phyloP scores from a whole-genome alignment of 192 early-diverging fungal species.

The Gamsiella multidivaricata region DNA sequence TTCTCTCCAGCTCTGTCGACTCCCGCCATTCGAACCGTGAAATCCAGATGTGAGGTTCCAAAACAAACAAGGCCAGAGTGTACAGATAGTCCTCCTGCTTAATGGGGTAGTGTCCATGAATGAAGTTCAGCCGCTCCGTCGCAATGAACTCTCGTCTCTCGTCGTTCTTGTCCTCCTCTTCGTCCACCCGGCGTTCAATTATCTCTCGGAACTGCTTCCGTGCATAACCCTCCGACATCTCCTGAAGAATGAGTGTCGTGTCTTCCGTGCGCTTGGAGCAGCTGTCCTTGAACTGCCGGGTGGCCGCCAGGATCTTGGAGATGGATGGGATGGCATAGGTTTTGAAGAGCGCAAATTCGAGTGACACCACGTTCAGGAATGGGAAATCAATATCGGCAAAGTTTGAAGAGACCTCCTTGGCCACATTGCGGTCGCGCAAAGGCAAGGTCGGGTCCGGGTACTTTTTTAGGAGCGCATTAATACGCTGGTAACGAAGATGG shows the following conservation, averaged over 20 bases:
- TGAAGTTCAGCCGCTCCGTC: constrained; percentile 52
- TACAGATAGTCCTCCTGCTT: constrained; percentile 59
- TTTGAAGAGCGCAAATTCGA: constrained; percentile 58
- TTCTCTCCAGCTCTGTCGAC: constrained; percentile 53
- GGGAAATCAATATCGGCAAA: constrained; percentile 51
- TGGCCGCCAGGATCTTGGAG: constrained; percentile 32
- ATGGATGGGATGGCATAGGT: constrained; percentile 53
- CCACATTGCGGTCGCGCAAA: constrained; percentile 33
- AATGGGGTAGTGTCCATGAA: constrained; percentile 59
- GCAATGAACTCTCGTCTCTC: constrained; percentile 15
- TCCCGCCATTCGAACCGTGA: constrained; percentile 54
- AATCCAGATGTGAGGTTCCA: constrained; percentile 46
- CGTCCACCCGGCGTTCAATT: constrained; percentile 25
- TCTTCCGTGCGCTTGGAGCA: constrained; percentile 51
- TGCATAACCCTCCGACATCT: constrained; percentile 45
- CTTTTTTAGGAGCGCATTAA: constrained; percentile 38
- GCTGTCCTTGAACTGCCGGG: constrained; percentile 27
- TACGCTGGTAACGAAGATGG: constrained; percentile 41
- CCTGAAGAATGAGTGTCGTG: constrained; percentile 45
- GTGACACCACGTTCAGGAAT: constrained; percentile 22
- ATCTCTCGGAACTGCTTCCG: constrained; percentile 25
- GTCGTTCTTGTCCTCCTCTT: constrained; percentile 27
- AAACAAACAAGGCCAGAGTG: constrained; percentile 50
- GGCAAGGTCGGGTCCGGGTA: constrained; percentile 56
- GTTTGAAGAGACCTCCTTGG: constrained; percentile 27